These are phyloP conservation scores for Citrus maxima DNA, from an alignment of 345 rosid species.

Conservation along the genomic window DNA sequence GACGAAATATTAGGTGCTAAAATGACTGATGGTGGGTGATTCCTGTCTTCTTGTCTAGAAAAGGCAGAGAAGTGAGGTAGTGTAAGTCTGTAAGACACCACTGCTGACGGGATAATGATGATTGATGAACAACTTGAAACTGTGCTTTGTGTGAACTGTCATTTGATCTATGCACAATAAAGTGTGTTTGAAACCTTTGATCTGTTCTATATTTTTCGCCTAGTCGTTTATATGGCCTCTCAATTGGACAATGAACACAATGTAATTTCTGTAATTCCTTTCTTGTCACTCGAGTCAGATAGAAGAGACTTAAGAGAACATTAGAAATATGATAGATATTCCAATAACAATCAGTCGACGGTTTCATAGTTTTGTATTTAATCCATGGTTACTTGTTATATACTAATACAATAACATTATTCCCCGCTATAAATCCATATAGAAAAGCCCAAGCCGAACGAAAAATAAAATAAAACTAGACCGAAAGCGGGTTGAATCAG, in stretches of 20 bases:
- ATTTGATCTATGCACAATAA: background rate
- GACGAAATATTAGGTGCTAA: background rate
- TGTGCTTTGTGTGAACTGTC: background rate
- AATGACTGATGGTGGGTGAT: background rate
- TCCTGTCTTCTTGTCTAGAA: background rate
- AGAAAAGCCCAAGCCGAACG: constrained; percentile 19
- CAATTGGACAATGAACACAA: background rate
- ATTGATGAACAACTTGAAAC: background rate
- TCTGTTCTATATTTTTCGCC: background rate
- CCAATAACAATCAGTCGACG: too few relatives aligned
- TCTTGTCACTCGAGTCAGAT: background rate
- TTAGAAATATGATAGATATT: too few relatives aligned
- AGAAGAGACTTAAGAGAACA: too few relatives aligned
- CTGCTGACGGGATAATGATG: too few relatives aligned
- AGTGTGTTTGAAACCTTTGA: background rate
- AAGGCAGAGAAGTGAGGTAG: background rate
- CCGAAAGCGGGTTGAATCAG: constrained; percentile 24
- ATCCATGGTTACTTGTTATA: too few relatives aligned
- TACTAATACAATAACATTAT: background rate
- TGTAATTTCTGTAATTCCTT: background rate
- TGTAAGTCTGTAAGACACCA: too few relatives aligned
- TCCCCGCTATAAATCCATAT: background rate
- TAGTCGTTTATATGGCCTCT: background rate
- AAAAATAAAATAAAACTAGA: background rate
- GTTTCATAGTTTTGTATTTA: too few relatives aligned